Conservation (phyloP, 306 rosid genomes). For the Cicer arietinum region DNA sequence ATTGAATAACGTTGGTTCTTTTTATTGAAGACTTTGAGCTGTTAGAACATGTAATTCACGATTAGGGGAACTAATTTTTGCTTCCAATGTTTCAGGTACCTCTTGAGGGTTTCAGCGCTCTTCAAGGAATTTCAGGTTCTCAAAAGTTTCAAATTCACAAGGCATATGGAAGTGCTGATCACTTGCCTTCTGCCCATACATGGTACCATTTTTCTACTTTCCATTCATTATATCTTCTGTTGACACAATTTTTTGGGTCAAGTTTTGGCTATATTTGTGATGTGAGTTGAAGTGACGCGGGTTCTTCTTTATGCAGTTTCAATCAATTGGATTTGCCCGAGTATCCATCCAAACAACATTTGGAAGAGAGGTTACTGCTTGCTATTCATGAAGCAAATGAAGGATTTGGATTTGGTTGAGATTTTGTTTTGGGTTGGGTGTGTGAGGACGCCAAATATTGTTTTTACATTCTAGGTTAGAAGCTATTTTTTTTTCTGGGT, state of each 20-base stretch:
- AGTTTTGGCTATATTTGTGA: slow-evolving; percentile 10
- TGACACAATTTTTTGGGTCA: background rate
- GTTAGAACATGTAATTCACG: slow-evolving; percentile 30
- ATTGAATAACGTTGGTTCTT: slow-evolving; percentile 11
- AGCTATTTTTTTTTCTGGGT: slow-evolving; percentile 27
- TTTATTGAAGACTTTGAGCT: slow-evolving; percentile 19
- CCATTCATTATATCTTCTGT: background rate
- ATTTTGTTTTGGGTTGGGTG: background rate
- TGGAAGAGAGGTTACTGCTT: slow-evolving; percentile 87
- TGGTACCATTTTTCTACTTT: slow-evolving; percentile 58
- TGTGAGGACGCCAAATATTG: slow-evolving; percentile 30
- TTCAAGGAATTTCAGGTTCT: slow-evolving; percentile 97
- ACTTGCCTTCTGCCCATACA: slow-evolving; percentile 98
- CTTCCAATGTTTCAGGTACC: slow-evolving; percentile 75
- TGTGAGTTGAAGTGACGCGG: slow-evolving; percentile 8
- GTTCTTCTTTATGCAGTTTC: slow-evolving; percentile 68
- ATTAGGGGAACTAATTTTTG: slow-evolving; percentile 36
- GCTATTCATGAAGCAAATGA: slow-evolving; percentile 96
- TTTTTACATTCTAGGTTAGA: slow-evolving; percentile 52
- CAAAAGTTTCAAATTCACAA: slow-evolving; percentile 98
- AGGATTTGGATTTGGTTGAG: slow-evolving; percentile 94
- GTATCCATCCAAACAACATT: slow-evolving; percentile 89
- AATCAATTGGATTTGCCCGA: slow-evolving; percentile 96
- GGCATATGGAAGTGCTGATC: slow-evolving; percentile 95
- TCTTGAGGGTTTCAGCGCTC: slow-evolving; percentile 96